Conservation (phyloP, 148 eudicot genomes). For the Chenopodium album region DNA sequence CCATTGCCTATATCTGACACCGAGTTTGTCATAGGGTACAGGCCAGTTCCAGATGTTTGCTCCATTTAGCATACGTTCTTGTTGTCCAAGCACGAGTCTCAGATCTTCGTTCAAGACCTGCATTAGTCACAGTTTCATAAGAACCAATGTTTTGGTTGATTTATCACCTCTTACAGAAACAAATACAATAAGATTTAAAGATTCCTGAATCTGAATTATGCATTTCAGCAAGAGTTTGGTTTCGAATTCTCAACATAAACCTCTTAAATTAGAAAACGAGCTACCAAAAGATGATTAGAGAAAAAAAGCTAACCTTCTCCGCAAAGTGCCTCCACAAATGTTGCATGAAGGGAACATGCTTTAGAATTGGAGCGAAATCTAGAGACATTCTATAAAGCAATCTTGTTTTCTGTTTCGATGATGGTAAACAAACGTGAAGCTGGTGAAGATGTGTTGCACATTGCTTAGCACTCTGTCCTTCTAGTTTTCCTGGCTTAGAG, state of each 20-base stretch:
- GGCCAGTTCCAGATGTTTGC: slow-evolving; percentile 91
- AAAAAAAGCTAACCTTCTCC: slow-evolving; percentile 49
- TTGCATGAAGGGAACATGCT: slow-evolving; percentile 83
- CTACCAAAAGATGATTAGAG: not conserved
- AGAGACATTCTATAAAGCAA: slow-evolving; percentile 95
- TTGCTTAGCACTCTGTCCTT: slow-evolving; percentile 78
- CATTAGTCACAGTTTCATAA: not conserved
- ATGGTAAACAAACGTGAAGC: slow-evolving; percentile 90
- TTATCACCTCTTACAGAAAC: no score
- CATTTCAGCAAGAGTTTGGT: no score
- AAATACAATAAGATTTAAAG: no score
- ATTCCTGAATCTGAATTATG: no score
- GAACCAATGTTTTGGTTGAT: not conserved
- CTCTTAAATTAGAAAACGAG: no score
- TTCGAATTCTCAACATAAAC: no score
- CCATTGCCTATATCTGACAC: slow-evolving; percentile 93
- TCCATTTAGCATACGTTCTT: slow-evolving; percentile 84
- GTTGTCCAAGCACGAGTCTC: slow-evolving; percentile 86
- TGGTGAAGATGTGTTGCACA: slow-evolving; percentile 97
- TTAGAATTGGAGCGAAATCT: slow-evolving; percentile 80
- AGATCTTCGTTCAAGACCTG: slow-evolving; percentile 92
- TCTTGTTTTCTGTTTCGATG: slow-evolving; percentile 77
- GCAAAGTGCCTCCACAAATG: slow-evolving; percentile 88
- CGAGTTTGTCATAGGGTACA: slow-evolving; percentile 85
- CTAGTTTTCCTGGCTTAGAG: slow-evolving; percentile 92